Percentiles rank a stretch among this genome's conserved stretches.
These are phyloP conservation scores for Starmerella powellii DNA, from an alignment of 805 yeast genomes.

Conservation along the genomic window DNA sequence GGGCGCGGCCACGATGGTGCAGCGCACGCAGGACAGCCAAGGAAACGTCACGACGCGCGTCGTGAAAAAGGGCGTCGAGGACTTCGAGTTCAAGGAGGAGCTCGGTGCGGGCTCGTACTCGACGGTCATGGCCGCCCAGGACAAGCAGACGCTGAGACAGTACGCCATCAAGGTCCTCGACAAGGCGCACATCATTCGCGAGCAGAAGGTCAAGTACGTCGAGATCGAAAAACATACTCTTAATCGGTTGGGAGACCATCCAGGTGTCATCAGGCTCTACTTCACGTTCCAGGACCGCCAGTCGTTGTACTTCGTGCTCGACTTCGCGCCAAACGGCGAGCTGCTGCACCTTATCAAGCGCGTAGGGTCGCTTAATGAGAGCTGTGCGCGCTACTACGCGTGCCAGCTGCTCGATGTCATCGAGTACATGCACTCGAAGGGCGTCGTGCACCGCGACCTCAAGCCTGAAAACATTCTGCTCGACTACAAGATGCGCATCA, in stretches of 20 bases:
- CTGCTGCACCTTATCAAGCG: slow-evolving; percentile 55
- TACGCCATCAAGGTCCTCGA: slow-evolving; percentile 88
- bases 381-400: slow-evolving; percentile 66
- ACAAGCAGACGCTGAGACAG: slow-evolving; percentile 55
- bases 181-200: slow-evolving; percentile 85
- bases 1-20: slow-evolving; percentile 21
- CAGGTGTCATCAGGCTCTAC: slow-evolving; percentile 83
- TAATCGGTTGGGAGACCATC: slow-evolving; percentile 79
- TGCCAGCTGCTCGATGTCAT: slow-evolving; percentile 84
- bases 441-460: slow-evolving; percentile 84
- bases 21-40: slow-evolving; percentile 17
- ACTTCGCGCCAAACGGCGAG: slow-evolving; percentile 94
- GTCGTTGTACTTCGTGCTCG: slow-evolving; percentile 80
- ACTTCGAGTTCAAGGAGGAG: slow-evolving; percentile 76
- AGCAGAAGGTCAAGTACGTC: slow-evolving; percentile 88
- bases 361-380: slow-evolving; percentile 61
- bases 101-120: slow-evolving; percentile 96
- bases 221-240: slow-evolving; percentile 87
- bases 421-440: slow-evolving; percentile 74
- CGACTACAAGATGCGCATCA: slow-evolving; percentile 72
- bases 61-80: slow-evolving; percentile 52
- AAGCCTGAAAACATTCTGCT: slow-evolving; percentile 89
- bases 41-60: slow-evolving; percentile 44
- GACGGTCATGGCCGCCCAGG: slow-evolving; percentile 79
- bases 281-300: slow-evolving; percentile 91